These are phyloP conservation scores for Cryptosporidium viatorum DNA, from an alignment of 169 alveolate species.

Conservation along the genomic window DNA sequence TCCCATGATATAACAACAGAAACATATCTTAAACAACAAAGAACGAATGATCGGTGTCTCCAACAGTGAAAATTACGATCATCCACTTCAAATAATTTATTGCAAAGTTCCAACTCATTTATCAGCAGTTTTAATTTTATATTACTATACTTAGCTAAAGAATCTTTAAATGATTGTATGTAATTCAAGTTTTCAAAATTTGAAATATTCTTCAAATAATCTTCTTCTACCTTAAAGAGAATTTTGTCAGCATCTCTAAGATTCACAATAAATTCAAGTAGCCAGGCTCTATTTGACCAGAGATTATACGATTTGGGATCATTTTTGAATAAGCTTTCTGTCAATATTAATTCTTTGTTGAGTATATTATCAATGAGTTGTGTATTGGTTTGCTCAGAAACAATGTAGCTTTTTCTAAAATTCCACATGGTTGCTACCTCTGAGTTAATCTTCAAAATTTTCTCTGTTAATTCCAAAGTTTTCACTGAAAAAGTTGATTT, in stretches of 20 bases:
- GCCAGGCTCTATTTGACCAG: slow-evolving; percentile 70
- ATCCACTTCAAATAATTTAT: slow-evolving; percentile 47
- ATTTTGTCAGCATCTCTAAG: neutral
- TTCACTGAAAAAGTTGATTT: neutral
- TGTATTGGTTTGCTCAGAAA: neutral
- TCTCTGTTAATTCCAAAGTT: slow-evolving; percentile 58
- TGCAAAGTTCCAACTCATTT: slow-evolving; percentile 55
- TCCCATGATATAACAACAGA: slow-evolving; percentile 12
- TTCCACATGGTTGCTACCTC: slow-evolving; percentile 77
- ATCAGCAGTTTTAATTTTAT: neutral
- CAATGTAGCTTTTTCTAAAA: slow-evolving; percentile 39
- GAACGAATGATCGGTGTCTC: slow-evolving; percentile 68
- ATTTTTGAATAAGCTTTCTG: slow-evolving; percentile 26
- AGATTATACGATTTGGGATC: slow-evolving; percentile 62
- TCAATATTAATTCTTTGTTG: slow-evolving; percentile 10
- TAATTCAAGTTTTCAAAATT: neutral
- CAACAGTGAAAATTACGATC: slow-evolving; percentile 77
- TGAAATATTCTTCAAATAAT: slow-evolving; percentile 6
- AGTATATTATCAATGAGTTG: neutral
- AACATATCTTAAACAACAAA: slow-evolving; percentile 32
- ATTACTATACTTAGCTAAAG: neutral
- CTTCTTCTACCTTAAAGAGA: neutral
- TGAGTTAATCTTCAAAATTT: slow-evolving; percentile 59
- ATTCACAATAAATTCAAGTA: slow-evolving; percentile 26
- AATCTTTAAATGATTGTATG: neutral